Conservation (phyloP, 192 early-diverging fungal genomes). For the Podila minutissima region DNA sequence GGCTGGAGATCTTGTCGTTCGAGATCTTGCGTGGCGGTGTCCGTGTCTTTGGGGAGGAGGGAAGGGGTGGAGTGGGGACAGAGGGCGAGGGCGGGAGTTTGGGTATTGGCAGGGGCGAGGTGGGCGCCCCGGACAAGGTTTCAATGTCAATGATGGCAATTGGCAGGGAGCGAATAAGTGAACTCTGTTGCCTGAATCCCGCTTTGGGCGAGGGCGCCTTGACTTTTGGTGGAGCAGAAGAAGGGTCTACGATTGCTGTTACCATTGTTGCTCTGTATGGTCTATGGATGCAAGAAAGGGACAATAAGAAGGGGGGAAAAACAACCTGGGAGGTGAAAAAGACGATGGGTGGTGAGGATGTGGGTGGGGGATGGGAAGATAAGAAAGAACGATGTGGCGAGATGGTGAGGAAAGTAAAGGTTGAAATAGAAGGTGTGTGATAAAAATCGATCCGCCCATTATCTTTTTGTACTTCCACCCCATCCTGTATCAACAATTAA, state of each 20-base stretch:
- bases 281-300: neutral
- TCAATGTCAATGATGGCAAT: constrained; percentile 33
- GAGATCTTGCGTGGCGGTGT: constrained; percentile 22
- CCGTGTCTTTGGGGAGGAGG: neutral
- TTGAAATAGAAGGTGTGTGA: no score
- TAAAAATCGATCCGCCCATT: no score
- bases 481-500: no score
- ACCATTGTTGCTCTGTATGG: constrained; percentile 15
- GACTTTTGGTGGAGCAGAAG: constrained; percentile 11
- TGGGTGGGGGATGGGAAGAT: neutral
- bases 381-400: neutral
- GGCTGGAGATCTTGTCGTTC: constrained; percentile 10
- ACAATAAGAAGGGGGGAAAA: neutral
- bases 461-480: no score
- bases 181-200: constrained; percentile 22
- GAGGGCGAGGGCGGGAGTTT: neutral
- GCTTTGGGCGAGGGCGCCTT: constrained; percentile 18
- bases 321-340: neutral
- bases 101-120: constrained; percentile 35
- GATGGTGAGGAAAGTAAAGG: no score
- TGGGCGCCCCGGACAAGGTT: constrained; percentile 28
- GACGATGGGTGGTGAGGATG: neutral
- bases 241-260: constrained; percentile 13
- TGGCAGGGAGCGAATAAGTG: constrained; percentile 24
- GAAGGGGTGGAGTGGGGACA: neutral